Percentiles rank a stretch among this genome's conserved stretches.
phyloP scores from a whole-genome alignment of 345 rosid species.

The Gossypium australe region DNA sequence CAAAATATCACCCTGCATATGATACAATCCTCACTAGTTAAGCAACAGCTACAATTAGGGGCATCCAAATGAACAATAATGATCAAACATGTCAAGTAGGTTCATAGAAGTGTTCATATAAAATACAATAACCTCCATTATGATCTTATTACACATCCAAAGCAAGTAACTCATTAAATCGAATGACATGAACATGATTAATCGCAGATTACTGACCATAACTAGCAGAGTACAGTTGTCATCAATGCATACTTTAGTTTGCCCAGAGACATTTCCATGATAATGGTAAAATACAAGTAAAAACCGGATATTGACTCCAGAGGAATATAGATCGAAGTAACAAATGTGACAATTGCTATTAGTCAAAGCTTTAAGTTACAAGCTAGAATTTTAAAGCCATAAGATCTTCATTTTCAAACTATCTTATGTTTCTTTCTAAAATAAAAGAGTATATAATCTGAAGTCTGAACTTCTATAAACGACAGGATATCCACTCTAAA shows the following conservation, averaged over 20 bases:
- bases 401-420: background rate
- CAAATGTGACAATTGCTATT: background rate
- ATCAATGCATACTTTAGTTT: background rate
- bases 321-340: background rate
- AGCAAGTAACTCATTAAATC: background rate
- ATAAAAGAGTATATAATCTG: background rate
- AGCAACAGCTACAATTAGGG: background rate
- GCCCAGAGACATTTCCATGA: background rate
- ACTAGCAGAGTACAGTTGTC: background rate
- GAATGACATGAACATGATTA: background rate
- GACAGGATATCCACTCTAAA: background rate
- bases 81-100: background rate
- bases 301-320: background rate
- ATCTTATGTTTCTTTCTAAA: background rate
- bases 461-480: background rate
- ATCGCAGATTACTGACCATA: background rate
- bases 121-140: too few species aligned
- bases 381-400: background rate
- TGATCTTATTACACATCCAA: background rate
- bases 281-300: background rate
- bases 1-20: slow-evolving; percentile 82
- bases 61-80: background rate
- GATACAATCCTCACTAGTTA: slow-evolving; percentile 9
- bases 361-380: background rate
- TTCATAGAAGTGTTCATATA: too few species aligned